Evolutionary conservation across 495 filamentous ascomycete species (phyloP).

Genomic region (Tuber indicum): DNA sequence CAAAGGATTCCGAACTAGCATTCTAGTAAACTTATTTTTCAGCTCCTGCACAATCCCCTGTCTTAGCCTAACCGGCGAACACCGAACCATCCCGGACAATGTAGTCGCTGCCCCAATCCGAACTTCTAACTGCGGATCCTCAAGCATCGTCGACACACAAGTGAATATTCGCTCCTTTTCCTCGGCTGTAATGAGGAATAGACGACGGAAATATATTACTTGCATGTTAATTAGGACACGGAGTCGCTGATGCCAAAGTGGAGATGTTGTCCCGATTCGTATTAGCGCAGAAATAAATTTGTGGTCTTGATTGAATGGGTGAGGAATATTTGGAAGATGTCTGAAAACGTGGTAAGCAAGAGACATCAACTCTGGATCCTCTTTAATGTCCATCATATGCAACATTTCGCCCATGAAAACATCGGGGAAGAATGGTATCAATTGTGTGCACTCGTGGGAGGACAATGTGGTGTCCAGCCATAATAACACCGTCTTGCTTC

Average conservation of each 20-base stretch:
- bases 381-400: constrained; percentile 99
- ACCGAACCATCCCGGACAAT: constrained; percentile 94
- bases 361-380: constrained; percentile 91
- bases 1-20: constrained; percentile 71
- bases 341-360: constrained; percentile 96
- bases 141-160: constrained; percentile 87
- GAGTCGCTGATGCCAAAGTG: constrained; percentile 94
- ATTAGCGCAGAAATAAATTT: constrained; percentile 80
- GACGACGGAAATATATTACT: constrained; percentile 93
- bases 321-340: constrained; percentile 92
- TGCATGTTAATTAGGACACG: constrained; percentile 99
- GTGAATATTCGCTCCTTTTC: constrained; percentile 78
- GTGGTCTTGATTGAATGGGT: constrained; percentile 74
- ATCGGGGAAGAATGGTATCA: constrained; percentile 84
- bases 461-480: constrained; percentile 92
- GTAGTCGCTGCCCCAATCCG: constrained; percentile 87
- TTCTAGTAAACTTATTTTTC: constrained; percentile 69
- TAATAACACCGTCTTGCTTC: constrained; percentile 87
- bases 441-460: constrained; percentile 84
- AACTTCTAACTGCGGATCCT: constrained; percentile 87
- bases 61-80: constrained; percentile 78
- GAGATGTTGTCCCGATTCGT: constrained; percentile 74
- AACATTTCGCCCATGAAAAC: constrained; percentile 83
- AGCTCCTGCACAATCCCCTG: constrained; percentile 66
- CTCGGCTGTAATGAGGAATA: constrained; percentile 77